Base-by-base conservation (phyloP, 78 protist species). In the Emiliania huxleyi region DNA sequence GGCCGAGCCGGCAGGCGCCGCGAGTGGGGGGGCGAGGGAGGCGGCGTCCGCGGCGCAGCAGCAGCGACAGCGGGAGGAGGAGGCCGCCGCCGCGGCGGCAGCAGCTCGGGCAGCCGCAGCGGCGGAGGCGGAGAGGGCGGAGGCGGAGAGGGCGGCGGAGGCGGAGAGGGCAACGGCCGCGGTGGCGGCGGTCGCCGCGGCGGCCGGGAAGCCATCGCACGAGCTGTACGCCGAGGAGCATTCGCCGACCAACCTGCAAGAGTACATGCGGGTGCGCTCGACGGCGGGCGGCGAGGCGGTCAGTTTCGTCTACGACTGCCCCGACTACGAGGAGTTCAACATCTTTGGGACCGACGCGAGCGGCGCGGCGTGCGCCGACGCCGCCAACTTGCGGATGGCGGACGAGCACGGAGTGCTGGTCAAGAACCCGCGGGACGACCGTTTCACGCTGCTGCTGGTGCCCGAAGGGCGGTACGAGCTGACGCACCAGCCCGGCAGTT, bases 241-340 rank as follows among this genome's bases (percentile, higher is more conserved):
- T 56, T 23, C 56, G 40, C 89, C 89, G 56, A 44, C 56, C 38
- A 25, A 23, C 23, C 48, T 44, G 40, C 5, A 1, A 19, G 89
- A 81, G 55, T 81, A 44, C 89, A 38, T 29, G 22, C 89, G 89
- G 75, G 8, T 62, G 75, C 75, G 55, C 55, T 12, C 55, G 55
- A 48, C 55, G 55, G 23, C 23, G 23, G 4, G 23, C 23, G 55
- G 55, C 23, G 23, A 4, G 55, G 4, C 55, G 38, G 40, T 81
- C 26, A 4, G 5, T 0, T 81, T 81, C 37, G 89, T 81, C 25
- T 81, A 81, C 52, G 89, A 43, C 52, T 43, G 87, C 87, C 87
- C 87, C 85, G 85, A 77, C 85, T 77, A 40, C 33, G 85, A 77
- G 48, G 85, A 77, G 26, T 77, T 77, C 48, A 21, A 35, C 46